phyloP scores from a whole-genome alignment of 1,284 basidiomycete genomes.

The Trichosporon sp. region DNA sequence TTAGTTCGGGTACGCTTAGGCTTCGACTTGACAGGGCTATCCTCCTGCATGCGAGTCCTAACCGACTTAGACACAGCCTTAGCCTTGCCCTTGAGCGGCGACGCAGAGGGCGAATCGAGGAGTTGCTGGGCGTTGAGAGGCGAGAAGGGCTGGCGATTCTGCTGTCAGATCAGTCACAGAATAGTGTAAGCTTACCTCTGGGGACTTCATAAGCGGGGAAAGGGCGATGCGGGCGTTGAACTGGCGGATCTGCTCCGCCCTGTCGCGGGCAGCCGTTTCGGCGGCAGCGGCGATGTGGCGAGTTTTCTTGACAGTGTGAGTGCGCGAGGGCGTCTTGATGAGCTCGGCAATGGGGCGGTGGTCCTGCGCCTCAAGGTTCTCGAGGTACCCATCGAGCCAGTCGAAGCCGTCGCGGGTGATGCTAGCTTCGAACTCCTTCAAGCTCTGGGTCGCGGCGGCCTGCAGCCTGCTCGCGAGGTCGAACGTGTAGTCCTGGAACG shows the following conservation, averaged over 20 bases:
- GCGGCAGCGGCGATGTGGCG: slow-evolving; percentile 33
- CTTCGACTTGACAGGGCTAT: not conserved
- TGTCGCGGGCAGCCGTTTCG: slow-evolving; percentile 22
- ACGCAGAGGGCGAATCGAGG: slow-evolving; percentile 24
- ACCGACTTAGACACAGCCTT: slow-evolving; percentile 14
- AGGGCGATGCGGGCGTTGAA: slow-evolving; percentile 31
- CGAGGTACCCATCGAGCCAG: slow-evolving; percentile 46
- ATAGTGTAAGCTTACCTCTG: slow-evolving; percentile 14
- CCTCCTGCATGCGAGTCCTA: slow-evolving; percentile 13
- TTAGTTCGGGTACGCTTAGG: slow-evolving; percentile 17
- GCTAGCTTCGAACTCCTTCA: slow-evolving; percentile 35
- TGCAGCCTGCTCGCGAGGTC: slow-evolving; percentile 31
- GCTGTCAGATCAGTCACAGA: not conserved
- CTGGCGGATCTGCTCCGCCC: slow-evolving; percentile 14
- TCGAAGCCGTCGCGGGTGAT: slow-evolving; percentile 41
- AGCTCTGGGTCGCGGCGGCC: slow-evolving; percentile 26
- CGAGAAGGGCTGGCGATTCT: slow-evolving; percentile 30
- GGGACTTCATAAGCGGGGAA: slow-evolving; percentile 30
- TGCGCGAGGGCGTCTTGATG: slow-evolving; percentile 47
- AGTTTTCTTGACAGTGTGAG: slow-evolving; percentile 45
- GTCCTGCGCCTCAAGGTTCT: slow-evolving; percentile 28
- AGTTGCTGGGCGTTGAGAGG: slow-evolving; percentile 32
- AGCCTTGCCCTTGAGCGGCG: slow-evolving; percentile 11
- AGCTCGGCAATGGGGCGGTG: slow-evolving; percentile 37
- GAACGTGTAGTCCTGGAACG: slow-evolving; percentile 32